Base-by-base conservation (phyloP, 176 grass and related monocot species). In the Urochloa ruziziensis region DNA sequence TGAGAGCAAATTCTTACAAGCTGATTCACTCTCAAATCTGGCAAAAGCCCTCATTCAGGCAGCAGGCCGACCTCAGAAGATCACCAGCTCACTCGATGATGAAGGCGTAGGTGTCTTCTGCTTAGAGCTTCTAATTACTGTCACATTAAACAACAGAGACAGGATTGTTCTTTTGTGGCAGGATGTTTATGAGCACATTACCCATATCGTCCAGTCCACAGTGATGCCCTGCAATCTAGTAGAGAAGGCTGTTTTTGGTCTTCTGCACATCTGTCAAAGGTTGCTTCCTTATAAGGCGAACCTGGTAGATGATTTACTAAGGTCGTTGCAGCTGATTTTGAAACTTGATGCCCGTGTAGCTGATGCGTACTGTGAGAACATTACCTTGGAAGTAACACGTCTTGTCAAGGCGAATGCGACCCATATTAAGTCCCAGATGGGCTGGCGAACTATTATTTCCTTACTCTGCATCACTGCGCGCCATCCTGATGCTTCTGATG, bases 281-380 rank as follows among this genome's bases (percentile, higher is more conserved):
- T 72, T 98, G 57, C 90, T 98, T 53, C 96, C 96, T n/a, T 98
- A 98, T 81, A 98, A 98, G 74, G 96, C 93, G 37, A 95, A 98
- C 66, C 79, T 98, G 40, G 89, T 86, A 13, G 96, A 98, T 93
- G 93, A 95, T 90, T 84, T 98, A 79, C 73, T 98, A 80, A 89
- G 75, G 59, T 96, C 96, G 13, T 60, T 98, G 63, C 96, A 98
- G 80, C 74, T 98, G 29, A 91, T 98, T 82, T 57, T 98, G 63
- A 98, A 98, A 83, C 93, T 98, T 63, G 96, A 98, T 89, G 96
- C 96, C 35, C 96, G 96, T 85, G 96, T 98, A 51, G 96, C 96
- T 54, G 96, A 98, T 96, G 96, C 93, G 52, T 98, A 96, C 72
- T 98, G 96, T 85, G 96, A 94, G 67, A 95, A 95, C 83, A 98